A percentile compares a stretch with the other conserved stretches of the same genome.
phyloP scores from a whole-genome alignment of 169 alveolate species.

The Cryptosporidium sp. region DNA sequence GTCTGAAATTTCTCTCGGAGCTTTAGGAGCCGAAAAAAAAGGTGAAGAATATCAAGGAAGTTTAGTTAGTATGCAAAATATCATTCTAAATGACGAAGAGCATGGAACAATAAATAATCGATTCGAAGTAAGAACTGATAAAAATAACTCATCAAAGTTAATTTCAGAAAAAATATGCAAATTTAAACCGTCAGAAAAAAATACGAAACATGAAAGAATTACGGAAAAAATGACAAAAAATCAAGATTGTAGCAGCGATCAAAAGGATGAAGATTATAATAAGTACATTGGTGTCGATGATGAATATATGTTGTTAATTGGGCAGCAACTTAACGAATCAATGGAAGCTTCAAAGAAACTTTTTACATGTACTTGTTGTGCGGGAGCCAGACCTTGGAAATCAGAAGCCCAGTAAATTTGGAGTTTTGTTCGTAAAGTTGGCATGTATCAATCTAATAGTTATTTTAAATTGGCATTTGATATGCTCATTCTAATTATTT shows the following conservation, averaged over 20 bases:
- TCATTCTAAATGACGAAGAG: neutral
- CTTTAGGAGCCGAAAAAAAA: neutral
- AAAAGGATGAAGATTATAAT: neutral
- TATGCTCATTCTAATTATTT: no score
- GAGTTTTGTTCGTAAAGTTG: neutral
- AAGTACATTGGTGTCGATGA: neutral
- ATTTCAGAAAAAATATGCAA: neutral
- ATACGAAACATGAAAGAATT: neutral
- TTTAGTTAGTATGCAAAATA: no score
- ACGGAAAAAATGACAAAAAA: neutral
- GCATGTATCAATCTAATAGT: neutral
- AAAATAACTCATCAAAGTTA: neutral
- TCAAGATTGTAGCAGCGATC: neutral
- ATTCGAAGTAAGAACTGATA: neutral
- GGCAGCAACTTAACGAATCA: slow-evolving; percentile 31
- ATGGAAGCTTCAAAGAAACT: slow-evolving; percentile 17
- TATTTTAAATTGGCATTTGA: neutral
- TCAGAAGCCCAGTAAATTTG: slow-evolving; percentile 1
- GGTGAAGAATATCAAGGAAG: neutral
- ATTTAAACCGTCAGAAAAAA: neutral
- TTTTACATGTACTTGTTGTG: slow-evolving; percentile 19
- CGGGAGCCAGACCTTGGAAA: slow-evolving; percentile 44
- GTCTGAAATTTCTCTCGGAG: neutral
- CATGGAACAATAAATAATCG: neutral
- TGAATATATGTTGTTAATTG: slow-evolving; percentile 11